phyloP scores from a whole-genome alignment of 176 grass and related monocot genomes.

The Chloris gayana region DNA sequence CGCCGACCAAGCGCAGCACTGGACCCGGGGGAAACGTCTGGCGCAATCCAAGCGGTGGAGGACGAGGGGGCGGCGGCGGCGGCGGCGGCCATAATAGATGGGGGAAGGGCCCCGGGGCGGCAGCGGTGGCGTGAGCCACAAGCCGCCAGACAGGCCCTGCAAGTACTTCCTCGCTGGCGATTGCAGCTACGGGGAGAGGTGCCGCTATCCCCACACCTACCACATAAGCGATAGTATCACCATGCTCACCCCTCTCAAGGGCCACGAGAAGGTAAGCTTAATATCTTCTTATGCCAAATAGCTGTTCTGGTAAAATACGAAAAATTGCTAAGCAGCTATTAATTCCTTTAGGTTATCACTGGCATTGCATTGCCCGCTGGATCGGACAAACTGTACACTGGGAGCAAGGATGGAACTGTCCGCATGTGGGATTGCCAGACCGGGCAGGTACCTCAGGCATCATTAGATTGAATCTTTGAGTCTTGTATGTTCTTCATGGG shows the following conservation, averaged over 20 bases:
- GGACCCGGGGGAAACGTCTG: conserved; percentile 52
- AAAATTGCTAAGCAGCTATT: conserved; percentile 6
- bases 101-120: conserved; percentile 67
- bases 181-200: conserved; percentile 72
- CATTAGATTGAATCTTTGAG: conserved; percentile 32
- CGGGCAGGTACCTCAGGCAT: conserved; percentile 74
- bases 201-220: conserved; percentile 70
- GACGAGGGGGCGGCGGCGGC: conserved; percentile 35
- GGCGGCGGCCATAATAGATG: conserved; percentile 53
- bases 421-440: conserved; percentile 94
- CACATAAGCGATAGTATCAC: conserved; percentile 71
- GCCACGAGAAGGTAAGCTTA: conserved; percentile 72
- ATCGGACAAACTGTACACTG: conserved; percentile 94
- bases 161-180: conserved; percentile 70
- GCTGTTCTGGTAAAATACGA: not conserved
- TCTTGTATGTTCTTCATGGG: conserved; percentile 20
- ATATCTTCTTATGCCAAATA: conserved; percentile 21
- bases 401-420: conserved; percentile 85
- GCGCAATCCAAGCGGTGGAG: conserved; percentile 61
- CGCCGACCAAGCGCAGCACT: conserved; percentile 48
- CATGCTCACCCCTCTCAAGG: conserved; percentile 72
- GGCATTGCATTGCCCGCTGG: conserved; percentile 76
- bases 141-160: conserved; percentile 51
- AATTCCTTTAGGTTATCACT: conserved; percentile 58
- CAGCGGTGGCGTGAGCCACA: conserved; percentile 31